A percentile compares a stretch with the other conserved stretches of the same genome.
These are phyloP conservation scores for Candida namnaoensis DNA, from an alignment of 805 yeast genomes.

Conservation along the genomic window DNA sequence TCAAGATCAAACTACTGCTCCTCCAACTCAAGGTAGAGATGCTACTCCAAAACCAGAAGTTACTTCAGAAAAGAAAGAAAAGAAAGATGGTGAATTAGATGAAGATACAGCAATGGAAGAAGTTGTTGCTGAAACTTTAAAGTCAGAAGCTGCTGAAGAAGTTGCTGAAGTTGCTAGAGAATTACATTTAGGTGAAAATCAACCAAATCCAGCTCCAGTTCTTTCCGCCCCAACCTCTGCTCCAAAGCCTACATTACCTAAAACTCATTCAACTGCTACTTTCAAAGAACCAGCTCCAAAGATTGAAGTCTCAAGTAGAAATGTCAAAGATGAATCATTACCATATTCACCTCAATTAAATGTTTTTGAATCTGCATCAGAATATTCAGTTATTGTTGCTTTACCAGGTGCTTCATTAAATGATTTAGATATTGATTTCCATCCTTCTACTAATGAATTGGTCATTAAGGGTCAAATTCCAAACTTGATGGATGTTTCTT, in stretches of 20 bases:
- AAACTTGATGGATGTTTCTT: conserved; percentile 28
- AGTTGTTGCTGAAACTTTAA: too few species aligned
- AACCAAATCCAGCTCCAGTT: neutral
- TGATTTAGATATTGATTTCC: conserved; percentile 47
- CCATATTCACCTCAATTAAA: conserved; percentile 55
- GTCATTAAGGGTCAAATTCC: conserved; percentile 41
- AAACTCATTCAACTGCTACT: conserved; percentile 14
- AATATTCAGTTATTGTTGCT: conserved; percentile 40
- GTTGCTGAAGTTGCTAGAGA: neutral
- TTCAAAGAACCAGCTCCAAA: conserved; percentile 17
- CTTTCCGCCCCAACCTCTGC: neutral
- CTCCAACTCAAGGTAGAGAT: neutral
- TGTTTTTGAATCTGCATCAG: conserved; percentile 40
- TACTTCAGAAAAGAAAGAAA: too few species aligned
- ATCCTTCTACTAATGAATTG: conserved; percentile 46
- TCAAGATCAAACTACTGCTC: neutral
- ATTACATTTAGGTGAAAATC: too few species aligned
- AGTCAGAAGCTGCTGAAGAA: neutral
- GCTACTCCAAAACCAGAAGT: neutral
- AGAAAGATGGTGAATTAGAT: too few species aligned
- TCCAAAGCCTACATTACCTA: conserved; percentile 5
- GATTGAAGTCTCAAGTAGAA: conserved; percentile 17
- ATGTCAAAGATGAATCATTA: conserved; percentile 19
- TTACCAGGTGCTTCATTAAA: conserved; percentile 52
- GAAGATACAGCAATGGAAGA: too few species aligned